Percentiles rank a stretch among this genome's conserved stretches.
Conservation (phyloP, 306 rosid species). For the Astragalus membranaceus region DNA sequence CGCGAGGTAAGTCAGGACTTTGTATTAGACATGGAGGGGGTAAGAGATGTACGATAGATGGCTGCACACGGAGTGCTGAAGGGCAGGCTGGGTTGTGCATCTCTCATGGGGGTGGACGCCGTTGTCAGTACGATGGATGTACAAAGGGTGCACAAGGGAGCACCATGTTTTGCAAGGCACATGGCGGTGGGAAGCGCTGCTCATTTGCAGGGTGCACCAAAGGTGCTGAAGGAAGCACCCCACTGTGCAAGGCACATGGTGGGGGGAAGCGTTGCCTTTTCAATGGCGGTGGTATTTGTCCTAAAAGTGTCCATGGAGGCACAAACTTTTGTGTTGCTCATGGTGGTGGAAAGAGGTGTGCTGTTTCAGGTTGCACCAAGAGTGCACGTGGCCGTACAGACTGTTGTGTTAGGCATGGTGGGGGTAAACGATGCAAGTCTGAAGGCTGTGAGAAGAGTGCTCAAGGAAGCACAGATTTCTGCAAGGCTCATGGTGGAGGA, state of each 20-base stretch:
- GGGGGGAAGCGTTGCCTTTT: constrained; percentile 97
- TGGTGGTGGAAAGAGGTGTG: constrained; percentile 98
- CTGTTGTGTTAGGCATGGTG: constrained; percentile 94
- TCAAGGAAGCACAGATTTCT: constrained; percentile 98
- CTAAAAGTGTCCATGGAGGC: constrained; percentile 96
- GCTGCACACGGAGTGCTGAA: constrained; percentile 92
- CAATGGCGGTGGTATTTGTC: constrained; percentile 95
- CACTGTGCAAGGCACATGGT: constrained; percentile 97
- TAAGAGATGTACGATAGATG: constrained; percentile 73
- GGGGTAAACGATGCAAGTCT: constrained; percentile 83
- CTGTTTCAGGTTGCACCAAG: constrained; percentile 83
- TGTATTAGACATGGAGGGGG: constrained; percentile 99
- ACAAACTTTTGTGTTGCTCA: constrained; percentile 96
- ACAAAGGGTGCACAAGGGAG: constrained; percentile 96
- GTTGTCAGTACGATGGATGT: constrained; percentile 63
- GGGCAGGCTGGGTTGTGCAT: constrained; percentile 96
- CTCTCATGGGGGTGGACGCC: constrained; percentile 98
- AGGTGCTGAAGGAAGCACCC: constrained; percentile 99
- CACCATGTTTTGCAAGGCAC: constrained; percentile 94
- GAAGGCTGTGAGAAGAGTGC: constrained; percentile 91
- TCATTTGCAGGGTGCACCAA: constrained; percentile 77
- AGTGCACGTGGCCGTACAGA: constrained; percentile 98
- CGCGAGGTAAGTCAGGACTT: constrained; percentile 94
- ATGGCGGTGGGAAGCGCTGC: constrained; percentile 99
- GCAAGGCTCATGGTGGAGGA: constrained; percentile 99